Base-by-base conservation (phyloP, 768 basidiomycete genomes). In the Mycena amicta region DNA sequence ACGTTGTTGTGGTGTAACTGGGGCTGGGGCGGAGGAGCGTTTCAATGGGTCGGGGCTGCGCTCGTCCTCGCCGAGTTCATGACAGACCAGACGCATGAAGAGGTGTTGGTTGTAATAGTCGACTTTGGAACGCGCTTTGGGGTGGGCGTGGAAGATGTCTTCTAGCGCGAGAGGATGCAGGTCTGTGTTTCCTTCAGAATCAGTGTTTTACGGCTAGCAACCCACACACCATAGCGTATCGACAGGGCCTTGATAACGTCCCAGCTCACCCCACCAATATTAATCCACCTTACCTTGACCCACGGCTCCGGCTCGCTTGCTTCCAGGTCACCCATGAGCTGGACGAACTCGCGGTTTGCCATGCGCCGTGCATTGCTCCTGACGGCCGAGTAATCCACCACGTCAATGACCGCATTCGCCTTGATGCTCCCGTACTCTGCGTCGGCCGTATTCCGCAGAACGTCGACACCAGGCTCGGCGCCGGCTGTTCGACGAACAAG, bases 231-330 rank as follows among this genome's bases (percentile, higher is more conserved):
- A 67, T 87, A 88, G 68, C 80, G 81, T 54, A 89, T 70, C 25
- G 85, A 83, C 29, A 90, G 68, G 2, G 83, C 82, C 63, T 85
- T 87, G 61, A 91, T 78, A 37, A 90, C 86, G 64, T 89, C 88
- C 86, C 87, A 90, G 62, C 83, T 81, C 57, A 82, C 60, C 4
- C 88, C 89, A 18, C 81, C 83, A 57, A 90, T 79, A 64, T 88
- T 88, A 52, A 90, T 89, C 88, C 87, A 91, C 52, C 89, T 74
- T 16, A 88, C 88, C 67, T 83, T 87, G 23, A 81, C 82, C 86
- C 86, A 88, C 2, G 79, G 71, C 61, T 84, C 81, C 56, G 77
- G 75, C 55, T 70, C 68, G 54, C 80, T 77, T 3, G 80, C 79
- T 2, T 56, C 66, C 5, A 68, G 64, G 57, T 80, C 74, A 5